Percentiles rank a stretch among this genome's conserved stretches.
Evolutionary conservation across 495 filamentous ascomycete genomes (phyloP).

Genomic region (Neurospora sp.): DNA sequence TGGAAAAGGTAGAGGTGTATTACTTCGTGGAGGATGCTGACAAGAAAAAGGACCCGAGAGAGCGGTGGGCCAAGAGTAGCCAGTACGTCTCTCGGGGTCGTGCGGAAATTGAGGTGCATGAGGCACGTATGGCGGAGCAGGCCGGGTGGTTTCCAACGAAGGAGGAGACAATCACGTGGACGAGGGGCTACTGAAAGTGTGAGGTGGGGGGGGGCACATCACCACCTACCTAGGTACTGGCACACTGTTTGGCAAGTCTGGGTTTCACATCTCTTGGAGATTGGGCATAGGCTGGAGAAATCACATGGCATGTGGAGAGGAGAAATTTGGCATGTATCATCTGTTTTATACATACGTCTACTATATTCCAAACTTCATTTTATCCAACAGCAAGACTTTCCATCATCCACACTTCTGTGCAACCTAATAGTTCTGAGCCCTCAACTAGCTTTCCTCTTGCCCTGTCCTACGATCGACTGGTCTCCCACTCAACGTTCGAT

Average conservation of each 20-base stretch:
- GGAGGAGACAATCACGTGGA: neutral
- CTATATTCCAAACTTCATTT: too few relatives aligned
- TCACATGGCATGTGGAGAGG: neutral
- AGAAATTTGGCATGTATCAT: neutral
- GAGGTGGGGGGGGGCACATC: neutral
- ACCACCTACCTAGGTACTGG: neutral
- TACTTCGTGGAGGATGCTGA: neutral
- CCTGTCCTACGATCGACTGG: too few relatives aligned
- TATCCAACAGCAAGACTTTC: too few relatives aligned
- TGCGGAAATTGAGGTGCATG: neutral
- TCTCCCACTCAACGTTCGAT: too few relatives aligned
- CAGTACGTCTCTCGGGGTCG: neutral
- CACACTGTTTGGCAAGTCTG: neutral
- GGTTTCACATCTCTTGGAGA: neutral
- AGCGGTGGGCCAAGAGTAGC: neutral
- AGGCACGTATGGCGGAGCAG: rapidly evolving
- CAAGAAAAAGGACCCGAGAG: neutral
- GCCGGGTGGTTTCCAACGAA: neutral
- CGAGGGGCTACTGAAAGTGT: neutral
- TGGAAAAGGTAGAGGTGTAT: neutral
- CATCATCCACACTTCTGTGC: too few relatives aligned
- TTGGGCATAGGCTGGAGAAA: neutral
- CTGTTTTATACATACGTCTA: too few relatives aligned
- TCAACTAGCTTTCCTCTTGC: too few relatives aligned
- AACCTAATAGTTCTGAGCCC: too few relatives aligned